Percentiles rank a stretch among this genome's conserved stretches.
Evolutionary conservation across 352 stramenopile genomes (phyloP).

Genomic region (Phytophthora aleatoria): DNA sequence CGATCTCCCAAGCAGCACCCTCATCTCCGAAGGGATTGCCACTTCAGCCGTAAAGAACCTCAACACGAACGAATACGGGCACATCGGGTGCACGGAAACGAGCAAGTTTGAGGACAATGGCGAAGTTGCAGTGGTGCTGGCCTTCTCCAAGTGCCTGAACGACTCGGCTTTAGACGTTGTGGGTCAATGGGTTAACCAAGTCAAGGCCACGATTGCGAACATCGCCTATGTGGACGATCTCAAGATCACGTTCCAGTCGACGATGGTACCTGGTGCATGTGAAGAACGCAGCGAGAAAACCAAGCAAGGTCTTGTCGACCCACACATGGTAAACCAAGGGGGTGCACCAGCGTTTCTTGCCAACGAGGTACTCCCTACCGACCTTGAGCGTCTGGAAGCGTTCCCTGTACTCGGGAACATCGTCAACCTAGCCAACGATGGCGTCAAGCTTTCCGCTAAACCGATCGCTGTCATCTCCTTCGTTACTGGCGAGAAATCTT

Average conservation of each 20-base stretch:
- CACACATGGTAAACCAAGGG: slow-evolving; percentile 20
- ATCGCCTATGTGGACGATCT: slow-evolving; percentile 1
- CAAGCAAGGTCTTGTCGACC: slow-evolving; percentile 22
- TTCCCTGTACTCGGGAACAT: slow-evolving; percentile 44
- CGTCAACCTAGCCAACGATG: slow-evolving; percentile 25
- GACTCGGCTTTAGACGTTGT: slow-evolving; percentile 42
- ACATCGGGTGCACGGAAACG: slow-evolving; percentile 27
- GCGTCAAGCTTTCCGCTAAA: not conserved
- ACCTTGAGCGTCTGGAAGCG: slow-evolving; percentile 39
- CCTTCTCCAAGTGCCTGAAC: slow-evolving; percentile 70
- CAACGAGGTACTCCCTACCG: slow-evolving; percentile 23
- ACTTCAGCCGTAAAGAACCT: slow-evolving; percentile 12
- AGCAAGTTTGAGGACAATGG: slow-evolving; percentile 11
- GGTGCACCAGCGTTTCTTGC: slow-evolving; percentile 9
- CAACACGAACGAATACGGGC: slow-evolving; percentile 8
- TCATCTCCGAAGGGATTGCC: slow-evolving; percentile 23
- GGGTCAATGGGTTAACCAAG: slow-evolving; percentile 52
- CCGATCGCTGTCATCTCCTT: slow-evolving; percentile 51
- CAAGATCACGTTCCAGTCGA: slow-evolving; percentile 40
- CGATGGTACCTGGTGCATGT: slow-evolving; percentile 50
- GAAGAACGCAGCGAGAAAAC: slow-evolving; percentile 36
- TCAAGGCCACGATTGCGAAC: slow-evolving; percentile 19
- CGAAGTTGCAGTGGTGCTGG: slow-evolving; percentile 48
- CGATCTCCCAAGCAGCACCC: slow-evolving; percentile 21
- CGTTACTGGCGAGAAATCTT: slow-evolving; percentile 44